These are phyloP conservation scores for Botrytis medusae DNA, from an alignment of 2,329 filamentous ascomycete genomes.

Conservation along the genomic window DNA sequence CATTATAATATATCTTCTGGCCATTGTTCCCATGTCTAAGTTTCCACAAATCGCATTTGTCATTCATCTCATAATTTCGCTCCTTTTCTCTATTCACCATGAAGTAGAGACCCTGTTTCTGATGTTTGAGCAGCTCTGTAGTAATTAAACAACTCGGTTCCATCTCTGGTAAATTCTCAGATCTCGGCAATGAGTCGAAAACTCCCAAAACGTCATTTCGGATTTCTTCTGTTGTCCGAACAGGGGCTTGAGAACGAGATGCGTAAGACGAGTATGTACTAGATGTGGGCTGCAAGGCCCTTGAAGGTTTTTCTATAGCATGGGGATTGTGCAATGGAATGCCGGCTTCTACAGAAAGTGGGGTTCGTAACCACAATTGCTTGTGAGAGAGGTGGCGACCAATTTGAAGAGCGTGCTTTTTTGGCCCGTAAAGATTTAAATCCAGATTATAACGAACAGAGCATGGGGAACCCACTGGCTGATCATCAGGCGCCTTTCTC, in stretches of 20 bases:
- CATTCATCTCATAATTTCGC: conserved; percentile 55
- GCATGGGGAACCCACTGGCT: conserved; percentile 56
- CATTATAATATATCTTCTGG: conserved; percentile 69
- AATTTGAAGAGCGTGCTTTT: conserved; percentile 62
- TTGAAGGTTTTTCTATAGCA: conserved; percentile 34
- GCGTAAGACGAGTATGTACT: conserved; percentile 41
- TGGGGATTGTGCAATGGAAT: conserved; percentile 79
- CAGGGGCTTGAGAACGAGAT: conserved; percentile 39
- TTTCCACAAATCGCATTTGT: conserved; percentile 73
- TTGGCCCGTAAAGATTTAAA: conserved; percentile 77
- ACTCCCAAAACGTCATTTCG: conserved; percentile 80
- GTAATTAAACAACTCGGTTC: conserved; percentile 62
- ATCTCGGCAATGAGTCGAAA: conserved; percentile 79
- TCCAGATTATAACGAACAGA: conserved; percentile 64
- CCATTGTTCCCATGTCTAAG: conserved; percentile 56
- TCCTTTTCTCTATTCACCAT: conserved; percentile 77
- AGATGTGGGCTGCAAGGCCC: conserved; percentile 27
- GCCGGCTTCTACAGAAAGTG: conserved; percentile 64
- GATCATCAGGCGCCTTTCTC: conserved; percentile 61
- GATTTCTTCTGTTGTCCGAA: conserved; percentile 79
- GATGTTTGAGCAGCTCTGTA: conserved; percentile 75
- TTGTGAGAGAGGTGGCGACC: conserved; percentile 66
- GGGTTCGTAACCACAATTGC: conserved; percentile 66
- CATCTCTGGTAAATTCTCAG: conserved; percentile 72
- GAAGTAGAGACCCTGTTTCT: conserved; percentile 87